Evolutionary conservation across 345 rosid genomes (phyloP).

Genomic region (Anastatica hierochuntica): DNA sequence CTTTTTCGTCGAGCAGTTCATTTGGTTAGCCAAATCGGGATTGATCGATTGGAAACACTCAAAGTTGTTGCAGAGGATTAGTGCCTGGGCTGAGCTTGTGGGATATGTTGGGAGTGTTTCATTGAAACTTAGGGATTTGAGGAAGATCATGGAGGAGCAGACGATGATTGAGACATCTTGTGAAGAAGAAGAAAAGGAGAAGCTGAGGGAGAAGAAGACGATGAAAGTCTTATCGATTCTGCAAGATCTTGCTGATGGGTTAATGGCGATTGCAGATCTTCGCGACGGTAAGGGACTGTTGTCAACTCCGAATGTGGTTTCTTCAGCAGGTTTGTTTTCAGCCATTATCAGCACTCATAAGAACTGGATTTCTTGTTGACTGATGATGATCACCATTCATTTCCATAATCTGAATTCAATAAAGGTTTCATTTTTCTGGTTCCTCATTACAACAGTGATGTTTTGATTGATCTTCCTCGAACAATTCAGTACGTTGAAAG

Average conservation of each 20-base stretch:
- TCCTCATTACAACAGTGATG: no score
- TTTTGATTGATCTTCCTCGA: not conserved
- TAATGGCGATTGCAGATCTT: conserved; percentile 73
- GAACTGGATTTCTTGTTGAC: conserved; percentile 81
- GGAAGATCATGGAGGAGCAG: conserved; percentile 40
- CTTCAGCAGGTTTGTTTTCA: conserved; percentile 72
- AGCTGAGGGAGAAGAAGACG: conserved; percentile 55
- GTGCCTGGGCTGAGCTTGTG: conserved; percentile 75
- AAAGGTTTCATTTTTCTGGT: not conserved
- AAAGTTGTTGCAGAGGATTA: conserved; percentile 43
- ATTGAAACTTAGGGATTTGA: conserved; percentile 66
- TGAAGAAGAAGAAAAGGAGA: conserved; percentile 38
- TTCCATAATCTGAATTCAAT: not conserved
- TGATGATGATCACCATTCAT: not conserved
- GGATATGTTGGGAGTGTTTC: conserved; percentile 69
- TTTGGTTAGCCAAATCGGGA: conserved; percentile 84
- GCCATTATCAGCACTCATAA: conserved; percentile 83
- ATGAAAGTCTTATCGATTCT: conserved; percentile 64
- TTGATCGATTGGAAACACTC: conserved; percentile 50
- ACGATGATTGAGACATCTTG: conserved; percentile 41
- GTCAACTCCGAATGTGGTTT: conserved; percentile 41
- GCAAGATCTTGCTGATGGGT: conserved; percentile 82
- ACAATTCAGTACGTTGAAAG: no score
- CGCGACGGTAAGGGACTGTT: conserved; percentile 58
- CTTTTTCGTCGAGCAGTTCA: conserved; percentile 71